phyloP scores from a whole-genome alignment of 139 green algal species.

The Micromonas pusilla region DNA sequence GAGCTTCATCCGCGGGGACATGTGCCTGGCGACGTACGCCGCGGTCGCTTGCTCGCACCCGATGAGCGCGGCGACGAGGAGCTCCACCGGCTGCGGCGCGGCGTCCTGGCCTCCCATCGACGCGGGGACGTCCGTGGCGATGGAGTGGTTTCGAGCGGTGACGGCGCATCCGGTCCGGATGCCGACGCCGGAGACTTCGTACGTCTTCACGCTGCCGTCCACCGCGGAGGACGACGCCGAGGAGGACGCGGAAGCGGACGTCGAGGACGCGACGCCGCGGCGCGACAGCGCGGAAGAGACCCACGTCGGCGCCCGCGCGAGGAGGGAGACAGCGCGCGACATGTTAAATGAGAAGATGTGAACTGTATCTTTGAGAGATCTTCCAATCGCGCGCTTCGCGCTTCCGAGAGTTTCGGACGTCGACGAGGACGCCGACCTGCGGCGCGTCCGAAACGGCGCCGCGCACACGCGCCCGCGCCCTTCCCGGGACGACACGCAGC shows the following conservation, averaged over 20 bases:
- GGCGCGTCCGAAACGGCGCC: too few relatives aligned
- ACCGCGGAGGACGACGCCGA: too few relatives aligned
- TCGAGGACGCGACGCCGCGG: neutral
- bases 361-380: too few relatives aligned
- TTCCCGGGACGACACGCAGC: too few relatives aligned
- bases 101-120: slow-evolving; percentile 11
- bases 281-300: too few relatives aligned
- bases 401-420: neutral
- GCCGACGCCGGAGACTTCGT: neutral
- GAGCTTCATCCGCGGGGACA: slow-evolving; percentile 16
- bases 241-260: too few relatives aligned
- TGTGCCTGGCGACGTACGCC: slow-evolving; percentile 25
- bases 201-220: neutral
- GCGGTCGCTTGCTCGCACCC: slow-evolving; percentile 30
- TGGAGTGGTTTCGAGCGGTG: neutral
- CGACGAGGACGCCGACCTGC: neutral
- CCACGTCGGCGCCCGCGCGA: too few relatives aligned
- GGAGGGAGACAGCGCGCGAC: too few relatives aligned
- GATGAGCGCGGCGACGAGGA: slow-evolving; percentile 25
- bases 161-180: too few relatives aligned
- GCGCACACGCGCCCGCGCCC: neutral
- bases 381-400: too few relatives aligned
- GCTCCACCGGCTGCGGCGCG: slow-evolving; percentile 24
- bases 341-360: too few relatives aligned
- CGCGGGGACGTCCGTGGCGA: slow-evolving; percentile 9